A percentile compares a stretch with the other conserved stretches of the same genome.
phyloP scores from a whole-genome alignment of 176 grass and related monocot genomes.

The Cymbopogon citratus region DNA sequence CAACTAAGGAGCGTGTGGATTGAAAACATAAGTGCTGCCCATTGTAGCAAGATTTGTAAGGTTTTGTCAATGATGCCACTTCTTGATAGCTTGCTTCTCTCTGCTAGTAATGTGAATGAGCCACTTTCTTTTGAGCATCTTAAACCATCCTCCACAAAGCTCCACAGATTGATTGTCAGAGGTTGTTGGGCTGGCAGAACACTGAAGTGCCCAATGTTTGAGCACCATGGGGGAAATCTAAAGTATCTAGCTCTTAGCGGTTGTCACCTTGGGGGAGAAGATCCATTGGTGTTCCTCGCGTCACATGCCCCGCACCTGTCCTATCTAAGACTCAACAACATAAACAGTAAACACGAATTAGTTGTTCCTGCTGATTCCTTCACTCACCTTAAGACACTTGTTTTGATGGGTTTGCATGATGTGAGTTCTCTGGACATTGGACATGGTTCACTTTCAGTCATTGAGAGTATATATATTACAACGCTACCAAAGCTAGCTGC shows the following conservation, averaged over 20 bases:
- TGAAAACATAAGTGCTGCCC: not conserved
- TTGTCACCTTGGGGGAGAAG: not conserved
- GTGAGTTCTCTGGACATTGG: not conserved
- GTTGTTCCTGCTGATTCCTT: constrained; percentile 5
- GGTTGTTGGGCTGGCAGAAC: not conserved
- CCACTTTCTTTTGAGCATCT: not conserved
- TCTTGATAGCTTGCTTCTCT: constrained; percentile 9
- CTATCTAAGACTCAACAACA: not conserved
- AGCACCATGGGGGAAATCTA: not conserved
- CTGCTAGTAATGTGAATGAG: not conserved
- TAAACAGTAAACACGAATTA: not conserved
- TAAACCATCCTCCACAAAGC: not conserved
- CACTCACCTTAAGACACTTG: not conserved
- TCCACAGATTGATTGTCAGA: constrained; percentile 14
- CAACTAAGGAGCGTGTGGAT: not conserved
- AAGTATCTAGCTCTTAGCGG: not conserved
- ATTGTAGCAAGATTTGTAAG: not conserved
- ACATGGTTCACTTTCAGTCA: not conserved
- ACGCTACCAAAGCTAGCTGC: not conserved
- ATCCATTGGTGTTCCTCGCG: not conserved
- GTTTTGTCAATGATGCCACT: not conserved
- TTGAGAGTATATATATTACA: not conserved
- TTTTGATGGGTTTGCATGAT: not conserved
- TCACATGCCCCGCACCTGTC: not conserved
- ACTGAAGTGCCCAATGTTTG: not conserved